Base-by-base conservation (phyloP, 2,329 filamentous ascomycete genomes). In the Aphanocladium album region DNA sequence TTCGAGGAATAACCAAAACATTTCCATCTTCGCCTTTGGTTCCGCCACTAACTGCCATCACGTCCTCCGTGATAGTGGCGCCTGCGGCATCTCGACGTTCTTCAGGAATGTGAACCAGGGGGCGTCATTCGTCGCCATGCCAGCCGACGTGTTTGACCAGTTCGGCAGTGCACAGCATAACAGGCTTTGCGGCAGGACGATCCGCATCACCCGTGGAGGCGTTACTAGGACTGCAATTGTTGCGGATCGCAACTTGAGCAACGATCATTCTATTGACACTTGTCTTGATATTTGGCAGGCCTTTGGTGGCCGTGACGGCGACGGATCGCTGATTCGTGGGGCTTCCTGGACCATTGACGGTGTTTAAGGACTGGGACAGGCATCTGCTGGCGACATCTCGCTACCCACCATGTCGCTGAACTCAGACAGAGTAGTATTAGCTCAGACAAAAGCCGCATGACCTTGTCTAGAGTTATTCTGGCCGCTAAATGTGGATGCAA, bases 141-240 rank as follows among this genome's bases (percentile, higher is more conserved):
- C 50, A 6, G 25, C 50, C 27, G 50, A 37, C 27, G 50, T 53
- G 2, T 53, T 53, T 37, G 50, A 53, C 27, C 30, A 37, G 25
- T 53, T 27, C 27, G 50, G 50, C 50, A 27, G 19, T 37, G 50
- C 25, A 5, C 50, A 53, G 27, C 50, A 53, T 25, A 53, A 53
- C 50, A 53, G 50, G 35, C 50, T 53, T 27, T 53, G 50, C 27
- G 50, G 50, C 50, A 53, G 19, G 50, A 53, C 50, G 14, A 53
- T 53, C n/a, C 21, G 19, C 50, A 53, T 53, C n/a, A 53, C 50
- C 16, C 25, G 37, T 7, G 27, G n/a, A 14, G 50, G 50, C 35
- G 50, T 53, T 12, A 53, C 27, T 35, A 30, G 30, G 27, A 53
- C 50, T 21, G 50, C 50, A 17, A 53, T 53, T 53, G 50, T 53